Percentiles rank a stretch among this genome's conserved stretches.
phyloP scores from a whole-genome alignment of 2,329 filamentous ascomycete genomes.

The Alternaria sp. region DNA sequence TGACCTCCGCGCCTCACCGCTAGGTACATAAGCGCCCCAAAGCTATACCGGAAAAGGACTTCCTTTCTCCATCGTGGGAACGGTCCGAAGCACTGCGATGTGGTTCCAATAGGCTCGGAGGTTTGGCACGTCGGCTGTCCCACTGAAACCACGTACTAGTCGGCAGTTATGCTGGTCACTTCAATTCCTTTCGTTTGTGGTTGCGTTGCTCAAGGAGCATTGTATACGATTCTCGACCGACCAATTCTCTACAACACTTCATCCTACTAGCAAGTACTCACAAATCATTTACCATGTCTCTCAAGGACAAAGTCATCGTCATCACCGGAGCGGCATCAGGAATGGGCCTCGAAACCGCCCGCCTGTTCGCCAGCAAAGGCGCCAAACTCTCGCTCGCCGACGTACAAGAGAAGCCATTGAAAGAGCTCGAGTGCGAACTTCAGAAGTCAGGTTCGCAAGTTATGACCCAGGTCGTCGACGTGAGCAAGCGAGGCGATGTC shows the following conservation, averaged over 20 bases:
- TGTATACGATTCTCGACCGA: neutral
- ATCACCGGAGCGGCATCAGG: constrained; percentile 43
- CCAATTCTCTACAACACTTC: neutral
- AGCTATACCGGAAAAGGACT: neutral
- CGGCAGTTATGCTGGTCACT: neutral
- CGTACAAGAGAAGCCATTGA: constrained; percentile 34
- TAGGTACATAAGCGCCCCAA: neutral
- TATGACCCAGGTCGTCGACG: constrained; percentile 55
- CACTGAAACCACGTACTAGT: neutral
- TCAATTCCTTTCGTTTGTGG: neutral
- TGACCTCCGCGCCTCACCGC: neutral
- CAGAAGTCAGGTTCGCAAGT: constrained; percentile 28
- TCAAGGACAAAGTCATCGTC: constrained; percentile 40
- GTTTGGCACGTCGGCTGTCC: neutral
- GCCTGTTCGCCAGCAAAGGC: constrained; percentile 34
- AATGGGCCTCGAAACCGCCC: constrained; percentile 39
- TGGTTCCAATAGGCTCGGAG: neutral
- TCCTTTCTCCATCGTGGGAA: neutral
- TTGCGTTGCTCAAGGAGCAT: neutral
- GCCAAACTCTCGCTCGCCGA: constrained; percentile 43
- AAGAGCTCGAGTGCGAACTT: constrained; percentile 29
- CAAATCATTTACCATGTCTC: constrained; percentile 16
- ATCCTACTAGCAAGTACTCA: neutral
- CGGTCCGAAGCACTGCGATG: neutral
- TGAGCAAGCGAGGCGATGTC: constrained; percentile 56